phyloP scores from a whole-genome alignment of 2,329 filamentous ascomycete species.

The Cladosporium sp. region DNA sequence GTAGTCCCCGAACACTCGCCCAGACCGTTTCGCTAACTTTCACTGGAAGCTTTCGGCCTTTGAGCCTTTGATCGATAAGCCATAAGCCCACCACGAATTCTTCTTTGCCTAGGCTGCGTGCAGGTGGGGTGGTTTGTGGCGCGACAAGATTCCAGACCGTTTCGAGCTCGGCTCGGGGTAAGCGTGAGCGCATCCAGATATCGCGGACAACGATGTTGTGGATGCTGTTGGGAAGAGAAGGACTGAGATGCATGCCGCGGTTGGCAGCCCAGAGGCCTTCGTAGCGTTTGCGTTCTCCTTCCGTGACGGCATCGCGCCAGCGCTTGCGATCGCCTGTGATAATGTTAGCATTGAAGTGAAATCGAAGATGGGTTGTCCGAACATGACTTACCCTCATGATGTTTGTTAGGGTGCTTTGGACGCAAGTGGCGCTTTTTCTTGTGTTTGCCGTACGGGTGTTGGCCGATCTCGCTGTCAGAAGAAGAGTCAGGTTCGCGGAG shows the following conservation, averaged over 20 bases:
- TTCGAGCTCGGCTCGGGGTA: constrained; percentile 63
- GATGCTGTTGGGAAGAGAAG: constrained; percentile 40
- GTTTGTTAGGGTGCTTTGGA: constrained; percentile 59
- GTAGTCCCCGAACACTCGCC: constrained; percentile 55
- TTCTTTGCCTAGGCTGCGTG: constrained; percentile 52
- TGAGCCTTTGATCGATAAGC: constrained; percentile 75
- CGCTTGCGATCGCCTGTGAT: constrained; percentile 53
- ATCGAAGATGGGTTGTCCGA: too few species aligned
- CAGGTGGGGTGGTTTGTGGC: constrained; percentile 44
- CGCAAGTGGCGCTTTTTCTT: constrained; percentile 54
- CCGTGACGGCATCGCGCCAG: constrained; percentile 71
- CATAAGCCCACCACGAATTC: constrained; percentile 82
- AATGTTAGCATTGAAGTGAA: background rate
- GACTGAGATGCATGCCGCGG: constrained; percentile 48
- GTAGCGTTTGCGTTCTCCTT: constrained; percentile 70
- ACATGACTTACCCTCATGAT: constrained; percentile 56
- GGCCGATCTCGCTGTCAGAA: constrained; percentile 37
- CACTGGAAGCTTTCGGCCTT: constrained; percentile 69
- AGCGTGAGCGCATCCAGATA: constrained; percentile 67
- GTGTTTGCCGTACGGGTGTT: constrained; percentile 46
- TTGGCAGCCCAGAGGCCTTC: constrained; percentile 84
- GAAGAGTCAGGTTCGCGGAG: constrained; percentile 50
- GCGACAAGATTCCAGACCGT: constrained; percentile 71
- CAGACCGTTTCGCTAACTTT: constrained; percentile 71
- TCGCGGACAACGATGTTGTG: constrained; percentile 66